phyloP scores from a whole-genome alignment of 257 asterid species.

The Leptodermis oblonga region DNA sequence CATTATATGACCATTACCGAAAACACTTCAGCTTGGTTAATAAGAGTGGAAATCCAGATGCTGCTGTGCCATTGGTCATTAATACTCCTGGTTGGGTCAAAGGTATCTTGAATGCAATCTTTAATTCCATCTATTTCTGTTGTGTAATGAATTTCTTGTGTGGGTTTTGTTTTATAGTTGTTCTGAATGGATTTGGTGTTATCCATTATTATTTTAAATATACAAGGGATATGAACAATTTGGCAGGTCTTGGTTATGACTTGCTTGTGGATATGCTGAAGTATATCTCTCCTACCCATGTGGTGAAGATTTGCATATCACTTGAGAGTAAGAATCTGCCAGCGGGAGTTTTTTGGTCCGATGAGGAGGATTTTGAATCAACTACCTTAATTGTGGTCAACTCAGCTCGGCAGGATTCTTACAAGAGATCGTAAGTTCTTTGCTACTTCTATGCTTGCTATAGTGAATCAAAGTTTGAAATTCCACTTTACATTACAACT shows the following conservation, averaged over 20 bases:
- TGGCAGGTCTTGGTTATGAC: constrained; percentile 84
- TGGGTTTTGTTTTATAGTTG: neutral
- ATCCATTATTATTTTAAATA: neutral
- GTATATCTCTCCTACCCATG: constrained; percentile 70
- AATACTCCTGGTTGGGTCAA: constrained; percentile 99
- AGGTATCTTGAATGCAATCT: constrained; percentile 41
- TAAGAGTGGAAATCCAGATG: constrained; percentile 26
- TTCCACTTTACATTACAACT: neutral
- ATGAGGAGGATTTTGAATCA: constrained; percentile 37
- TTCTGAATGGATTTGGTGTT: neutral
- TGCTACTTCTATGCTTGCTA: neutral
- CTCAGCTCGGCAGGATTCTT: constrained; percentile 75
- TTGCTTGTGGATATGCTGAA: constrained; percentile 74
- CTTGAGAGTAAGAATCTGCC: constrained; percentile 74
- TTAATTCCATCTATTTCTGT: constrained; percentile 15
- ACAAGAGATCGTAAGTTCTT: constrained; percentile 69
- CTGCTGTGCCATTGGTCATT: constrained; percentile 67
- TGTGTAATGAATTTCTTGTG: constrained; percentile 1
- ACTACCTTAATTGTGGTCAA: constrained; percentile 55
- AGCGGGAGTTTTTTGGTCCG: constrained; percentile 77
- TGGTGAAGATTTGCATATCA: constrained; percentile 68
- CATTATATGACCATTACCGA: constrained; percentile 64
- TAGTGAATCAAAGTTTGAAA: neutral
- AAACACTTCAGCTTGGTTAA: constrained; percentile 28
- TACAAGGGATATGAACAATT: constrained; percentile 7